phyloP scores from a whole-genome alignment of 73 alveolate species.

The Paramecium tetraurelia region DNA sequence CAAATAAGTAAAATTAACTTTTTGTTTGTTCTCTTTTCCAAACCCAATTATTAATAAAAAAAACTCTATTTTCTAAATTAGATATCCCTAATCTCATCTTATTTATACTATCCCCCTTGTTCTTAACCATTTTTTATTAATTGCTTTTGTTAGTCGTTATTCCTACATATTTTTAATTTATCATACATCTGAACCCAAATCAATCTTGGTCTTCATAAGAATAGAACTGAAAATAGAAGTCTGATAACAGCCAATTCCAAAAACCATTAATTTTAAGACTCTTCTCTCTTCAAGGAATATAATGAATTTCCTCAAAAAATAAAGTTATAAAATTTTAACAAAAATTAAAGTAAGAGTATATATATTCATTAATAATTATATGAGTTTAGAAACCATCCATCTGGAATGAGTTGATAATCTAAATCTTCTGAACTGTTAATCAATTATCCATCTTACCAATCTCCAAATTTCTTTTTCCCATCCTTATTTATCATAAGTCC shows the following conservation, averaged over 20 bases:
- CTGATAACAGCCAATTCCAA: not conserved
- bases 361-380: not conserved
- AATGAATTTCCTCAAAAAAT: not conserved
- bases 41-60: not conserved
- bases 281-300: too few relatives aligned
- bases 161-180: not conserved
- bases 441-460: conserved; percentile 66
- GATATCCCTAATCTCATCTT: not conserved
- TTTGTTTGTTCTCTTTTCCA: not conserved
- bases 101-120: not conserved
- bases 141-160: not conserved
- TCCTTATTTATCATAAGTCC: conserved; percentile 45
- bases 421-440: not conserved
- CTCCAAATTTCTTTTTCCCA: conserved; percentile 57
- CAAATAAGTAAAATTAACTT: not conserved
- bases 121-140: not conserved
- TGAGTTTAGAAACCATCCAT: not conserved
- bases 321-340: not conserved
- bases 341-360: not conserved
- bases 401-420: not conserved
- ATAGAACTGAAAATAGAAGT: not conserved
- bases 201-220: not conserved
- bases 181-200: not conserved
- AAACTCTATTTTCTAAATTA: not conserved
- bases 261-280: not conserved